Percentiles rank a stretch among this genome's conserved stretches.
Evolutionary conservation across 805 yeast species (phyloP).

Genomic region (Hagleromyces aurorensis): DNA sequence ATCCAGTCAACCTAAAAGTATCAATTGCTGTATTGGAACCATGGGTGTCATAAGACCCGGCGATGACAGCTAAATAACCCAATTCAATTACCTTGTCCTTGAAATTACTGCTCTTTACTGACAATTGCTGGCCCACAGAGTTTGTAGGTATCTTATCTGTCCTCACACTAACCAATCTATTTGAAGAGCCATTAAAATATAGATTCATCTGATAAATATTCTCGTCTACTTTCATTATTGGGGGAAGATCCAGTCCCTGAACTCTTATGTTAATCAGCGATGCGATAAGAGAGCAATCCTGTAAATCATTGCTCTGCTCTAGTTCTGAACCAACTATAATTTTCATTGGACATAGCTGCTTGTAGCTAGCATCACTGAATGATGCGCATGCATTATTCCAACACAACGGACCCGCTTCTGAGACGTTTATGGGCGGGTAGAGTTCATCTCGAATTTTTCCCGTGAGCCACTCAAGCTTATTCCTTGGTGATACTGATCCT

Average conservation of each 20-base stretch:
- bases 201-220: conserved; percentile 15
- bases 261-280: conserved; percentile 46
- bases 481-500: conserved; percentile 5
- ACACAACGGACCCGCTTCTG: conserved; percentile 14
- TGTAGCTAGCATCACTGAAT: no score
- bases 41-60: conserved; percentile 47
- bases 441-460: conserved; percentile 11
- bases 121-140: conserved; percentile 11
- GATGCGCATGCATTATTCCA: no score
- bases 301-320: conserved; percentile 21
- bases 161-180: conserved; percentile 20
- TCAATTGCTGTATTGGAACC: conserved; percentile 79
- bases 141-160: conserved; percentile 17
- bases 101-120: conserved; percentile 11
- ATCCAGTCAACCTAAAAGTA: conserved; percentile 56
- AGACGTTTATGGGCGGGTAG: conserved; percentile 24
- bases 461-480: conserved; percentile 22
- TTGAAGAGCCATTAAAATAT: conserved; percentile 24
- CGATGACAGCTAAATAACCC: conserved; percentile 56
- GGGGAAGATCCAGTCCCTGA: conserved; percentile 11
- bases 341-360: conserved; percentile 5
- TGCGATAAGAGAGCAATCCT: conserved; percentile 73
- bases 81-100: conserved; percentile 49
- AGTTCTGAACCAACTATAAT: conserved; percentile 5
- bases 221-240: conserved; percentile 9